Conservation (phyloP, 2,329 filamentous ascomycete genomes). For the Tolypocladium pustulatum region DNA sequence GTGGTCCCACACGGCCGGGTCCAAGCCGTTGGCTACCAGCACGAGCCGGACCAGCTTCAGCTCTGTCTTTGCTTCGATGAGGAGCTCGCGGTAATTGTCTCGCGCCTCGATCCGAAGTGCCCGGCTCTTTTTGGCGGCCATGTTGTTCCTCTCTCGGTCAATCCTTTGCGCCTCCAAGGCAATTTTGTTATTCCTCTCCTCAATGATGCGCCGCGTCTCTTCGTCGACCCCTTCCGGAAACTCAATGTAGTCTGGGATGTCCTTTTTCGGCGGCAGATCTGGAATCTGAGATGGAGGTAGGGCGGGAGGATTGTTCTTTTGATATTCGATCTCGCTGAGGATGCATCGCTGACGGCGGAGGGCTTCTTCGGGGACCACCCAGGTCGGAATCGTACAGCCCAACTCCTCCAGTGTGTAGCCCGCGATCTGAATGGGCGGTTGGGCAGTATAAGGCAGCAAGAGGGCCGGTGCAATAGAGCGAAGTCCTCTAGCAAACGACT, state of each 20-base stretch:
- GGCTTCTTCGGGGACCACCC: constrained; percentile 8
- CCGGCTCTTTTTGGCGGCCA: constrained; percentile 25
- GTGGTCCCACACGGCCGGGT: constrained; percentile 9
- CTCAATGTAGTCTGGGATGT: constrained; percentile 8
- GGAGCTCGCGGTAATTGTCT: constrained; percentile 8
- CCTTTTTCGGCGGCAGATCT: constrained; percentile 16
- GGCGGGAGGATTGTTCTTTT: constrained; percentile 13
- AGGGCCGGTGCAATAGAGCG: background rate
- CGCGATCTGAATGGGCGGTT: constrained; percentile 3
- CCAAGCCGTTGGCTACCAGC: constrained; percentile 13
- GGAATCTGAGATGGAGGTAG: constrained; percentile 15
- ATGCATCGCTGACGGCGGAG: constrained; percentile 10
- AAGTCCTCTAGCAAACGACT: background rate
- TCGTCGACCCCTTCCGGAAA: constrained; percentile 8
- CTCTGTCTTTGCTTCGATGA: constrained; percentile 14
- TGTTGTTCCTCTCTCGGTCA: constrained; percentile 24
- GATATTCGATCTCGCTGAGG: constrained; percentile 10
- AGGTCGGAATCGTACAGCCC: constrained; percentile 10
- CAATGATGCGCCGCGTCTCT: constrained; percentile 5
- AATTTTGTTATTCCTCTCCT: constrained; percentile 15
- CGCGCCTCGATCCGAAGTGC: constrained; percentile 18
- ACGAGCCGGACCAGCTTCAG: constrained; percentile 16
- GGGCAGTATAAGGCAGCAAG: background rate
- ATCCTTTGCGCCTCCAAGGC: constrained; percentile 11
- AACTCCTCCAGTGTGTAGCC: constrained; percentile 9